Base-by-base conservation (phyloP, 1,284 basidiomycete genomes). In the Trichosporon asahii region DNA sequence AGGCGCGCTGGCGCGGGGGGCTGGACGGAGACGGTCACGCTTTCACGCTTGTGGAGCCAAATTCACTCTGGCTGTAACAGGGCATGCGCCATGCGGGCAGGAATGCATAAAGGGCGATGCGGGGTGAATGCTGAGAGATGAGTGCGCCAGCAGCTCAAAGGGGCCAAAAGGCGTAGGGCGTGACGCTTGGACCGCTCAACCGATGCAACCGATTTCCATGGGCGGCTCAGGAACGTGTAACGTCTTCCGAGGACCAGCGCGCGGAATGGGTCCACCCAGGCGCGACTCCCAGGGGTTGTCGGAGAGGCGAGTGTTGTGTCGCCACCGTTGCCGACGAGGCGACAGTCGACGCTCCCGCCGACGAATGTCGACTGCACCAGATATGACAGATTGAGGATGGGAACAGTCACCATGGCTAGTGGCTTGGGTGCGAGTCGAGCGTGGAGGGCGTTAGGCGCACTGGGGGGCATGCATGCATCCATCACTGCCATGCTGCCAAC, bases 21-120 rank as follows among this genome's bases (percentile, higher is more conserved):
- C 57, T 61, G 57, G 15, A 61, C 14, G 57, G 57, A 61, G 57
- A 61, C 27, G 4, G 57, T 61, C 3, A 61, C 57, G 57, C 57
- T 33, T 33, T 60, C 55, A 60, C 55, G 55, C 55, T 18, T 29
- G 57, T 61, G 27, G 27, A 31, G 49, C 49, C n/a, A n/a, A 53
- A 53, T 53, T 53, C 23, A 53, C 21, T 8, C 21, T 53, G 5
- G 49, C 23, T 53, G n/a, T 23, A 23, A n/a, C 57, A 61, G 57
- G 31, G 29, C 60, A 18, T 33, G 29, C 27, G 5, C 3, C 40
- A 18, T 44, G 40, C 40, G 40, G 40, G 40, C 40, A 44, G 40
- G 40, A 31, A 14, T 60, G 57, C 57, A 60, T 4, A 15, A 15
- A 29, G n/a, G 31, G 27, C 29, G 29, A 61, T 61, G 60, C 29